Base-by-base conservation (phyloP, 2,329 filamentous ascomycete species). In the Colletotrichum plurivorum region DNA sequence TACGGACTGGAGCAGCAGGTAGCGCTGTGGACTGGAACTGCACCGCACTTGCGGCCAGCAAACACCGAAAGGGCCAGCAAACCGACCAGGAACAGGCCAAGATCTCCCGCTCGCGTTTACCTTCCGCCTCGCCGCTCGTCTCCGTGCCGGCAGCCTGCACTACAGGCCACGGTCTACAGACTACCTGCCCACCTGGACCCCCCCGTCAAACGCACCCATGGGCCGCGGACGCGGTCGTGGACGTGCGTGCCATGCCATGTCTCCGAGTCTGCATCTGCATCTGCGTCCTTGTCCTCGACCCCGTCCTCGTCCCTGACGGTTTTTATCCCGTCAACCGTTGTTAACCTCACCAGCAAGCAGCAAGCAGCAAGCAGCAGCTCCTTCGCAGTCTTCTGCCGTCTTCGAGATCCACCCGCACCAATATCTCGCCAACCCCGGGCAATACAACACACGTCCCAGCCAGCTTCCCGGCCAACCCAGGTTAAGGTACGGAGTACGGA, bases 401-500 rank as follows among this genome's bases (percentile, higher is more conserved):
- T 49, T 48, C 41, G n/a, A 65, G 65, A 58, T 53, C 54, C 65
- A 68, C 65, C 20, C 60, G 60, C 60, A 64, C 65, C 53, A 65
- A 68, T 68, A 65, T 56, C 60, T 58, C 65, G 48, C n/a, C 53
- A 64, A 58, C 61, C 65, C 61, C 52, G 62, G 49, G 60, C 61
- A 65, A 68, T 68, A 68, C 31, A 12, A 52, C 25, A 58, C 41
- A 18, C 20, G 2, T 9, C 36, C 25, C 51, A 31, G 27, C 58
- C 18, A 49, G 27, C 49, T 63, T 49, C 63, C 63, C 10, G 27
- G 18, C 36, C 46, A 51, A 6, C 22, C 13, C 18, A n/a, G 27
- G 25, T 7, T 22, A 49, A 25, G 7, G 57, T 25, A 25, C 27
- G 22, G 27, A 20, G 31, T 52, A 51, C 58, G 13, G n/a, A 49